Conservation (phyloP, 2,329 filamentous ascomycete species). For the Sporothrix protearum region DNA sequence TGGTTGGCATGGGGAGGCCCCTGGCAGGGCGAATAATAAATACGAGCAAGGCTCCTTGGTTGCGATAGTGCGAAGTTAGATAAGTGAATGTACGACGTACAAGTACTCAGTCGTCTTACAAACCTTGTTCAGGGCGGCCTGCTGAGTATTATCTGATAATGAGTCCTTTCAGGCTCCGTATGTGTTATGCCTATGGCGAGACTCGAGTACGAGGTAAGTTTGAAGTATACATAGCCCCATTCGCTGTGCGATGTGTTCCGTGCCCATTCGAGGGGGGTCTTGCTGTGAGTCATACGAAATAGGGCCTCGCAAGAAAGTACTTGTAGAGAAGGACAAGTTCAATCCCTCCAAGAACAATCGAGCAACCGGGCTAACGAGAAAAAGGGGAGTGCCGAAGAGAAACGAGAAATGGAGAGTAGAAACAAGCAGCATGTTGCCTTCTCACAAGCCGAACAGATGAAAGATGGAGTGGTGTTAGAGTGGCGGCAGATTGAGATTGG, state of each 20-base stretch:
- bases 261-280: not conserved
- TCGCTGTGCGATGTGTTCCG: not conserved
- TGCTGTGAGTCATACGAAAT: conserved; percentile 20
- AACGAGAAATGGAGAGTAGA: not conserved
- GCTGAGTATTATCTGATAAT: no score
- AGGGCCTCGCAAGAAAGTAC: not conserved
- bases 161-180: not conserved
- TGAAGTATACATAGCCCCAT: not conserved
- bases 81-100: no score
- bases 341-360: not conserved
- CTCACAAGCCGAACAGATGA: not conserved
- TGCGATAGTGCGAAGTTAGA: not conserved
- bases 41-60: not conserved
- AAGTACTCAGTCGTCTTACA: no score
- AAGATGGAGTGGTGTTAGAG: not conserved
- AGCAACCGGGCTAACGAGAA: not conserved
- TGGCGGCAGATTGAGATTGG: no score
- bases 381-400: not conserved
- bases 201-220: not conserved
- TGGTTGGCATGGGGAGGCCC: not conserved
- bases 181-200: no score
- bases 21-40: not conserved
- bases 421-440: no score
- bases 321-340: not conserved
- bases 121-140: no score